A percentile compares a stretch with the other conserved stretches of the same genome.
phyloP scores from a whole-genome alignment of 495 filamentous ascomycete genomes.

The Podospora conica region DNA sequence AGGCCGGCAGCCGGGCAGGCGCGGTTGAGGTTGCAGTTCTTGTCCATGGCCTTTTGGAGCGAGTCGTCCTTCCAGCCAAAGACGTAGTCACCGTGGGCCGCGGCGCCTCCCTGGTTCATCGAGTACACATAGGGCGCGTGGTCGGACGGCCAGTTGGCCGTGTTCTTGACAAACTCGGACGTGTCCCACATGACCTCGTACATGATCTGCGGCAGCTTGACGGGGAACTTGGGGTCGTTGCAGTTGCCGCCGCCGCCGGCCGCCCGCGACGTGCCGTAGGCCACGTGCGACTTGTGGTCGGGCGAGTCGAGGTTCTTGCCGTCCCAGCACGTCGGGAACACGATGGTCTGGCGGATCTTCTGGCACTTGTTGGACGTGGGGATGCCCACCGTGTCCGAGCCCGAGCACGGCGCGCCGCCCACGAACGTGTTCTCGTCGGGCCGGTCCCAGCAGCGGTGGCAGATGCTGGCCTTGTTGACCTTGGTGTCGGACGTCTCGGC shows the following conservation, averaged over 20 bases:
- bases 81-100: slow-evolving; percentile 68
- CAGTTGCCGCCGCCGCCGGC: slow-evolving; percentile 52
- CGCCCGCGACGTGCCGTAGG: slow-evolving; percentile 46
- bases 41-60: slow-evolving; percentile 59
- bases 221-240: slow-evolving; percentile 46
- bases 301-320: slow-evolving; percentile 52
- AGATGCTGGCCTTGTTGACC: slow-evolving; percentile 48
- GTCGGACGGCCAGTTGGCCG: slow-evolving; percentile 48
- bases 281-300: slow-evolving; percentile 59
- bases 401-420: slow-evolving; percentile 42
- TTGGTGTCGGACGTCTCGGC: slow-evolving; percentile 43
- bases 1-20: slow-evolving; percentile 44
- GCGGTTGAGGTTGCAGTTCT: slow-evolving; percentile 50
- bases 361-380: slow-evolving; percentile 45
- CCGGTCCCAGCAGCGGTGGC: slow-evolving; percentile 50
- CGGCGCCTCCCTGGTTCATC: slow-evolving; percentile 46
- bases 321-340: slow-evolving; percentile 57
- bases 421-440: slow-evolving; percentile 41
- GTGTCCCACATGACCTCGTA: slow-evolving; percentile 64
- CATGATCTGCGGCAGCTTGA: slow-evolving; percentile 61
- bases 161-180: slow-evolving; percentile 44
- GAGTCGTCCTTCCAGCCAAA: slow-evolving; percentile 67
- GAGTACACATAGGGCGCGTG: slow-evolving; percentile 50
- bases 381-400: slow-evolving; percentile 51
- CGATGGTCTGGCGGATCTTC: slow-evolving; percentile 54